phyloP scores from a whole-genome alignment of 371 early-diverging fungal species.

The Mucor racemosus region DNA sequence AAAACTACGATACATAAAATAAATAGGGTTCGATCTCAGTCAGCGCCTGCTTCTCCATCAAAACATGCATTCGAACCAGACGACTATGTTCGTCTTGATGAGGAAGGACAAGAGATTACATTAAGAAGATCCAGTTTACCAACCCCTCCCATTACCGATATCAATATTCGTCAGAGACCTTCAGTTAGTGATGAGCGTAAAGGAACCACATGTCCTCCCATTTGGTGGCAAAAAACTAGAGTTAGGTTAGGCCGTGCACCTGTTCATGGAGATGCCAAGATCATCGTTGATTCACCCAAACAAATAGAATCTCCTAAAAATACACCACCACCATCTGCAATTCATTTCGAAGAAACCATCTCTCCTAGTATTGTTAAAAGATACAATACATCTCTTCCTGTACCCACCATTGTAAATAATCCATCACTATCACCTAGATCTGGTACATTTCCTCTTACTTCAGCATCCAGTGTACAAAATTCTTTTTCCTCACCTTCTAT shows the following conservation, averaged over 20 bases:
- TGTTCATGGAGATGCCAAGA: constrained; percentile 19
- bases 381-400: not conserved
- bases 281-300: not conserved
- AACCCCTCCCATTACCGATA: not conserved
- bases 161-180: constrained; percentile 17
- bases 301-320: not conserved
- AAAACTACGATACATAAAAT: not conserved
- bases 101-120: not conserved
- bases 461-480: not conserved
- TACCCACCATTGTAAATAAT: not conserved
- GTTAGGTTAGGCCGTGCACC: constrained; percentile 22
- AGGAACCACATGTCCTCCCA: constrained; percentile 37
- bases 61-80: not conserved
- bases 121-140: constrained; percentile 10
- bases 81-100: not conserved
- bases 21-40: not conserved
- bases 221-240: constrained; percentile 39
- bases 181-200: constrained; percentile 24
- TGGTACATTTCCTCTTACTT: not conserved
- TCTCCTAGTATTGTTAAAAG: not conserved
- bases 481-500: not conserved
- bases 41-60: not conserved
- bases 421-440: not conserved
- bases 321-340: not conserved
- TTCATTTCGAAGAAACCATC: not conserved